A percentile compares a stretch with the other conserved stretches of the same genome.
phyloP scores from a whole-genome alignment of 331 rosid species.

The Rhamnella rubrinervis region DNA sequence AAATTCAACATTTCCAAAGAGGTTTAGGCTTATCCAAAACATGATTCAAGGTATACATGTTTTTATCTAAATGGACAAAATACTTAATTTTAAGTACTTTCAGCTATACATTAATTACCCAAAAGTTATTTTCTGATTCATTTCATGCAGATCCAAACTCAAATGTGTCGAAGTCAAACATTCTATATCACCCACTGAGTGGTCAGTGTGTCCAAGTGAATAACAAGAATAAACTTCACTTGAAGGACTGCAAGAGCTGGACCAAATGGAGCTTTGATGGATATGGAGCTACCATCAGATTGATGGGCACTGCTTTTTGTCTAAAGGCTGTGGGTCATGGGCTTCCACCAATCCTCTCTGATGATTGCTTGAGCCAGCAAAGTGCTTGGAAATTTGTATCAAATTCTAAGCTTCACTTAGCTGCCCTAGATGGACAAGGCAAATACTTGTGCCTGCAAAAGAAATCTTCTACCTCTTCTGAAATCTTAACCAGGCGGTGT shows the following conservation, averaged over 20 bases:
- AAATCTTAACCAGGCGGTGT: background rate
- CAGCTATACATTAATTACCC: background rate
- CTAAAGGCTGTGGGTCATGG: background rate
- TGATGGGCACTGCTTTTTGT: background rate
- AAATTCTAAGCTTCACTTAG: background rate
- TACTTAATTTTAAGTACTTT: background rate
- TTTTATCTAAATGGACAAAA: background rate
- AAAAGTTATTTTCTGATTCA: background rate
- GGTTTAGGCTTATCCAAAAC: background rate
- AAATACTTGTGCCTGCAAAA: background rate
- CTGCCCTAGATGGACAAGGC: background rate
- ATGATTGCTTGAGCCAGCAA: background rate
- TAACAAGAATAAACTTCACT: background rate
- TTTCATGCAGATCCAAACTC: slow-evolving; percentile 38
- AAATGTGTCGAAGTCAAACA: slow-evolving; percentile 24
- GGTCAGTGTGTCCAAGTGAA: slow-evolving; percentile 2
- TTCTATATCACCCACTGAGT: slow-evolving; percentile 36
- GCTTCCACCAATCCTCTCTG: background rate
- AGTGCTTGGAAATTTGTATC: background rate
- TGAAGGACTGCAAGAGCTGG: background rate
- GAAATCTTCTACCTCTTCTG: background rate
- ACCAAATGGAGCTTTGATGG: background rate
- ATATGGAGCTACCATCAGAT: background rate
- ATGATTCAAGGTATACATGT: slow-evolving; percentile 31
- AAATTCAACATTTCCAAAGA: slow-evolving; percentile 38